These are phyloP conservation scores for Stenogyne calaminthoides DNA, from an alignment of 305 asterid genomes.

Conservation along the genomic window DNA sequence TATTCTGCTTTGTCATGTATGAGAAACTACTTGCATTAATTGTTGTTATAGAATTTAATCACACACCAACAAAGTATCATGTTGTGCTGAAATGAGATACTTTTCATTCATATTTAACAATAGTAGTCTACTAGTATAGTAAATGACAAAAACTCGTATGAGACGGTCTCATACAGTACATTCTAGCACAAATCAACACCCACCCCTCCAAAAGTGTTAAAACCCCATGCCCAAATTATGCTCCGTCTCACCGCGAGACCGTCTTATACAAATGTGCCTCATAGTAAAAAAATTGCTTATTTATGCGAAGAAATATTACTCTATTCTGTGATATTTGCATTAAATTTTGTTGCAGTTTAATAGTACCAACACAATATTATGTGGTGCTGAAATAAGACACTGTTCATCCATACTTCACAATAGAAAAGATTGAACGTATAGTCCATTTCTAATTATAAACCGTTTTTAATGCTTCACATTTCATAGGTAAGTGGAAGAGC, in stretches of 20 bases:
- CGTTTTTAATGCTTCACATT: slow-evolving; percentile 20
- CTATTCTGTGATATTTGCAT: not conserved
- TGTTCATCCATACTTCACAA: not conserved
- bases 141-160: too few species aligned
- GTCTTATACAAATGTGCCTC: too few species aligned
- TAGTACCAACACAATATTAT: not conserved
- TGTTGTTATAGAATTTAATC: not conserved
- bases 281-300: not conserved
- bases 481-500: slow-evolving; percentile 84
- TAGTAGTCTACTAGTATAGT: not conserved
- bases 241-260: too few species aligned
- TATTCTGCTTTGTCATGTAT: slow-evolving; percentile 4
- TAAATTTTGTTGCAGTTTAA: not conserved
- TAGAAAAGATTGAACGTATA: not conserved
- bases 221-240: too few species aligned
- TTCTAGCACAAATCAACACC: too few species aligned
- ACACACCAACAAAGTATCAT: not conserved
- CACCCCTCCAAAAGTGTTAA: too few species aligned
- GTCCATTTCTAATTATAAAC: slow-evolving; percentile 17
- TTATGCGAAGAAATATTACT: not conserved
- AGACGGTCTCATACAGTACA: too few species aligned
- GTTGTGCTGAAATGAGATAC: slow-evolving; percentile 1
- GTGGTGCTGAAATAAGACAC: not conserved
- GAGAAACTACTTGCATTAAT: slow-evolving; percentile 1
- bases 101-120: not conserved